Base-by-base conservation (phyloP, 2,329 filamentous ascomycete genomes). In the Paracoccidioides lutzii region DNA sequence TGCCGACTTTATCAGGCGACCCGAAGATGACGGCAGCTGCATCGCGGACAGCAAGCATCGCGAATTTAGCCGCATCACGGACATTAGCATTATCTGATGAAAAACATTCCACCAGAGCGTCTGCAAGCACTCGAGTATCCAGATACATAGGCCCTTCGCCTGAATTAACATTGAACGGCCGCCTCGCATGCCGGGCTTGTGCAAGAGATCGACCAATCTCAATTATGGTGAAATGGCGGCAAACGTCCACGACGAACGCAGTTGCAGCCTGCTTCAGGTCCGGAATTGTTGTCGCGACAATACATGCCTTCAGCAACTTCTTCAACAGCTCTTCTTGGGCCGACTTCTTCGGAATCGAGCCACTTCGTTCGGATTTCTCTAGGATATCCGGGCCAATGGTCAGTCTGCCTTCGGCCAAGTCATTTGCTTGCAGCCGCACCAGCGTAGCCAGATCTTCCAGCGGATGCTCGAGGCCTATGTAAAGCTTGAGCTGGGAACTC, bases 91-190 rank as follows among this genome's bases (percentile, higher is more conserved):
- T 80, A 62, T 98, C 91, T 0, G 90, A 96, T 5, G 93, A 86
- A 46, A 98, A 76, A 14, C 86, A 93, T 62, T 97, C 90, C 2
- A 93, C 84, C 53, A 98, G 84, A 6, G 90, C 91, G 66, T 97
- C 90, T 0, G 87, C 88, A 32, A 99, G 78, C 32, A 94, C 80
- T 43, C 87, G 80, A n/a, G 84, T 89, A 63, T 97, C 93, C 53
- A 98, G 82, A 61, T 83, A 86, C 3, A 97, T 78, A 1, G 87
- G 86, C 0, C 93, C 93, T 66, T 98, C 93, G 15, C 93, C 90
- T 42, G 85, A 82, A 51, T 83, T 81, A 3, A 93, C 88, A 65
- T 95, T 84, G 65, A 98, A 98, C 0, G 85, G 81, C 59, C 85
- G 88, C 57, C 77, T 81, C 55, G 77, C 81, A 61, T 90, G 87